phyloP scores from a whole-genome alignment of 202 grass and related monocot species.

The Elaeis oleifera region DNA sequence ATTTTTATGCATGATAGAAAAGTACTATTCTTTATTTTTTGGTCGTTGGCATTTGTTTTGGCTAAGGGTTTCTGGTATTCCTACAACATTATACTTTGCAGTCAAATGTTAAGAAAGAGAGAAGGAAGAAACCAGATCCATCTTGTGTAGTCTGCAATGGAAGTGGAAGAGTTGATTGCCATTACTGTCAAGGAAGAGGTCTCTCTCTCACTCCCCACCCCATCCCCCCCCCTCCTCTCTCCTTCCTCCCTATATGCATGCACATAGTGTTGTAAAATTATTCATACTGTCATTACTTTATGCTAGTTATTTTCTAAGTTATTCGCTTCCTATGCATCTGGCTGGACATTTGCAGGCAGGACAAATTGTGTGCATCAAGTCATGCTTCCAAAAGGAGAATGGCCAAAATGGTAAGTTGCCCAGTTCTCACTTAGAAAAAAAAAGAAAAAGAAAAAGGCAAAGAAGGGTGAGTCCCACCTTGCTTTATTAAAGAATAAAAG shows the following conservation, averaged over 20 bases:
- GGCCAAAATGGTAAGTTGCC: conserved; percentile 54
- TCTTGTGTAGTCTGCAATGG: conserved; percentile 55
- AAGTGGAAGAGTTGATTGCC: conserved; percentile 49
- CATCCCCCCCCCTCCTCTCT: no score
- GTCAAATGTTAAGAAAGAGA: conserved; percentile 68
- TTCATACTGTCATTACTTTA: no score
- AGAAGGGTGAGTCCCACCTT: no score
- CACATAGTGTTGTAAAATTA: no score
- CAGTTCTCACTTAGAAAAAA: background rate
- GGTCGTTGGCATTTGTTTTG: no score
- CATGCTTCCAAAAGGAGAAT: conserved; percentile 65
- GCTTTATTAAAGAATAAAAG: no score
- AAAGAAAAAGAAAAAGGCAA: no score
- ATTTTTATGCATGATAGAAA: no score
- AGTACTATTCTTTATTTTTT: no score
- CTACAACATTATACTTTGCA: conserved; percentile 5
- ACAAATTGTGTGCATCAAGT: conserved; percentile 35
- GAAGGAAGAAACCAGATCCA: conserved; percentile 40
- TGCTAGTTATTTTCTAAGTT: background rate
- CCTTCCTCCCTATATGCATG: no score
- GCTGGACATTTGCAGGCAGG: conserved; percentile 42
- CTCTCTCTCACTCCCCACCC: background rate
- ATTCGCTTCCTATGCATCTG: background rate
- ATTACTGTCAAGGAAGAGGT: conserved; percentile 56
- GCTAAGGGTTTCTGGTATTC: no score